Conservation (phyloP, 2,329 filamentous ascomycete species). For the Seiridium unicorne region DNA sequence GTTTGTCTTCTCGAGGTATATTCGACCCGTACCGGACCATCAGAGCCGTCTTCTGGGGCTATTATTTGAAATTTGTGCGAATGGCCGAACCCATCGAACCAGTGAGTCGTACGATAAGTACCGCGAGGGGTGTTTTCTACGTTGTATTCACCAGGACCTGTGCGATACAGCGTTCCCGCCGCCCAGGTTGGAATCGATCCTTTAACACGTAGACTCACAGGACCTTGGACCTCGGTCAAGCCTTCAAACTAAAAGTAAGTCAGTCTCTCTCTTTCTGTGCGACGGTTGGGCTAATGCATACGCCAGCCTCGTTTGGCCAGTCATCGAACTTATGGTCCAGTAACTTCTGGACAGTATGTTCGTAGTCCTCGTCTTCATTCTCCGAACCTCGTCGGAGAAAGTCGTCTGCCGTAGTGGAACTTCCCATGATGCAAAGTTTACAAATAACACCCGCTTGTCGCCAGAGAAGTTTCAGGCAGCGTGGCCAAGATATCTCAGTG, state of each 20-base stretch:
- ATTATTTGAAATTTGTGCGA: slow-evolving; percentile 72
- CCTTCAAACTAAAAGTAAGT: slow-evolving; percentile 57
- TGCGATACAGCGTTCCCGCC: slow-evolving; percentile 71
- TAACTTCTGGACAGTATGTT: slow-evolving; percentile 14
- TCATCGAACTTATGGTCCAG: slow-evolving; percentile 28
- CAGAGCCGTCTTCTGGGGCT: slow-evolving; percentile 22
- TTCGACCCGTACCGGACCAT: slow-evolving; percentile 43
- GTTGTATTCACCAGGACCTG: slow-evolving; percentile 66
- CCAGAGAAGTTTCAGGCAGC: too few relatives aligned
- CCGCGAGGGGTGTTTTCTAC: slow-evolving; percentile 58
- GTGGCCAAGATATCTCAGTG: too few relatives aligned
- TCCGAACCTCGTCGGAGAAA: slow-evolving; percentile 7
- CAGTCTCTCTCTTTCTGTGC: background rate
- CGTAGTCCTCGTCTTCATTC: slow-evolving; percentile 19
- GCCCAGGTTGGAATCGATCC: slow-evolving; percentile 71
- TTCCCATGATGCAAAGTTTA: background rate
- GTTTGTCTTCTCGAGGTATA: slow-evolving; percentile 73
- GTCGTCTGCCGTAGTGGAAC: background rate
- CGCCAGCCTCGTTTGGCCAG: slow-evolving; percentile 51
- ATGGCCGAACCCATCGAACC: slow-evolving; percentile 78
- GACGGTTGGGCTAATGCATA: slow-evolving; percentile 24
- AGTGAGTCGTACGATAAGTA: slow-evolving; percentile 66
- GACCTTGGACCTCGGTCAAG: slow-evolving; percentile 62
- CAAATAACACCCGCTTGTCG: too few relatives aligned
- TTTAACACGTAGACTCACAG: slow-evolving; percentile 60